Conservation (phyloP, 1,284 basidiomycete genomes). For the Marasmius fiardii region DNA sequence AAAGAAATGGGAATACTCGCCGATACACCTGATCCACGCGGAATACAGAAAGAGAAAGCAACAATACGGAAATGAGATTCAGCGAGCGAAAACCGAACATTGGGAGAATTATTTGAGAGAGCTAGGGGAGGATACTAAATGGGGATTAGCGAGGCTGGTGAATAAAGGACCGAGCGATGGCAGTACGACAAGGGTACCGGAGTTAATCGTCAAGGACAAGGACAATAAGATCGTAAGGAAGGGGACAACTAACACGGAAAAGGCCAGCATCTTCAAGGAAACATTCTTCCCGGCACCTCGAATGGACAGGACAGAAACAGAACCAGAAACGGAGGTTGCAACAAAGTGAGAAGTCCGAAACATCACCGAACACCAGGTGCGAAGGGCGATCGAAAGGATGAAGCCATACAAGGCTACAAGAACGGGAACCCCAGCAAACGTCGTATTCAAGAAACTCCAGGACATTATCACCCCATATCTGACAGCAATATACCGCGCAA, state of each 20-base stretch:
- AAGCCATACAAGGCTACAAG: slow-evolving; percentile 28
- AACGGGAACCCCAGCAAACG: slow-evolving; percentile 26
- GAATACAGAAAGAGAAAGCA: no score
- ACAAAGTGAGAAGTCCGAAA: no score
- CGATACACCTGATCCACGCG: no score
- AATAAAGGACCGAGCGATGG: slow-evolving; percentile 21
- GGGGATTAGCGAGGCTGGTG: slow-evolving; percentile 24
- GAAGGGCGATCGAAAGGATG: slow-evolving; percentile 16
- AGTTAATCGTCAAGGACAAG: slow-evolving; percentile 15
- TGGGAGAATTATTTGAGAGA: slow-evolving; percentile 26
- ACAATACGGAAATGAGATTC: no score
- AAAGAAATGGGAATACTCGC: no score
- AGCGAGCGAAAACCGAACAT: slow-evolving; percentile 3
- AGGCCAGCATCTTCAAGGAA: slow-evolving; percentile 42
- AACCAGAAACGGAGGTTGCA: no score
- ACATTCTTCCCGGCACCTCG: slow-evolving; percentile 22
- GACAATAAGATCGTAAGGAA: slow-evolving; percentile 3
- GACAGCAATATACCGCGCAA: slow-evolving; percentile 16
- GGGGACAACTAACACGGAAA: slow-evolving; percentile 34
- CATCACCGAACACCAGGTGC: slow-evolving; percentile 16
- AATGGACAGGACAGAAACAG: no score
- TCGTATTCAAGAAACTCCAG: slow-evolving; percentile 21
- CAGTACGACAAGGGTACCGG: slow-evolving; percentile 22
- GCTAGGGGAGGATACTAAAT: slow-evolving; percentile 19
- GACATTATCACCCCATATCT: slow-evolving; percentile 20